Conservation (phyloP, 1,284 basidiomycete species). For the Cryptococcus maquisensis region DNA sequence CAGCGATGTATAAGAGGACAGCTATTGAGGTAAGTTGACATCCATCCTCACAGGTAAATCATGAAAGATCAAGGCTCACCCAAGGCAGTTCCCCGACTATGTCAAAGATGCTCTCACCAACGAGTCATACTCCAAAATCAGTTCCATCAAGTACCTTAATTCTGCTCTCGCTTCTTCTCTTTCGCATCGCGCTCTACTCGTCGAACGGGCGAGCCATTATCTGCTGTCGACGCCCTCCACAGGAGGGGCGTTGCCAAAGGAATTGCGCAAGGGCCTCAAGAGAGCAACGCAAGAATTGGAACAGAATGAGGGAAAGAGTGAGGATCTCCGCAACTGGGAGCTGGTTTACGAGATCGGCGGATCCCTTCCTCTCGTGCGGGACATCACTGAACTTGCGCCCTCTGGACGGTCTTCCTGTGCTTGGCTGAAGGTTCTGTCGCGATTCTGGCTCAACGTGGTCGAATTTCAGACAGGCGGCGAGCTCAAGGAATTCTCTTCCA, state of each 20-base stretch:
- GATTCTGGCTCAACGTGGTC: conserved; percentile 1
- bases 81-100: conserved; percentile 30
- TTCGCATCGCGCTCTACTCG: conserved; percentile 13
- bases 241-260: neutral
- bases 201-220: conserved; percentile 22
- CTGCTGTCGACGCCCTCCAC: conserved; percentile 4
- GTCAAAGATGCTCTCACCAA: conserved; percentile 35
- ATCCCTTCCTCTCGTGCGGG: conserved; percentile 5
- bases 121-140: conserved; percentile 35
- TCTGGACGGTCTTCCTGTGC: neutral
- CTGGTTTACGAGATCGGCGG: conserved; percentile 24
- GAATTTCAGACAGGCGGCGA: conserved; percentile 3
- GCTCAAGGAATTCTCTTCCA: neutral
- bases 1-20: neutral
- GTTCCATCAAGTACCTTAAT: conserved; percentile 24
- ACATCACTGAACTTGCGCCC: conserved; percentile 10
- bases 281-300: neutral
- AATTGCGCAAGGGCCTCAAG: neutral
- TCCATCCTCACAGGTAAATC: neutral
- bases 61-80: neutral
- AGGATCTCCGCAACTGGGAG: conserved; percentile 29
- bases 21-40: neutral
- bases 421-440: conserved; percentile 17
- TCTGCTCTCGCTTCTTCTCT: conserved; percentile 19
- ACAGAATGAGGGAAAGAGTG: neutral